These are phyloP conservation scores for Erodium chrysanthum DNA, from an alignment of 441 rosid genomes.

Conservation along the genomic window DNA sequence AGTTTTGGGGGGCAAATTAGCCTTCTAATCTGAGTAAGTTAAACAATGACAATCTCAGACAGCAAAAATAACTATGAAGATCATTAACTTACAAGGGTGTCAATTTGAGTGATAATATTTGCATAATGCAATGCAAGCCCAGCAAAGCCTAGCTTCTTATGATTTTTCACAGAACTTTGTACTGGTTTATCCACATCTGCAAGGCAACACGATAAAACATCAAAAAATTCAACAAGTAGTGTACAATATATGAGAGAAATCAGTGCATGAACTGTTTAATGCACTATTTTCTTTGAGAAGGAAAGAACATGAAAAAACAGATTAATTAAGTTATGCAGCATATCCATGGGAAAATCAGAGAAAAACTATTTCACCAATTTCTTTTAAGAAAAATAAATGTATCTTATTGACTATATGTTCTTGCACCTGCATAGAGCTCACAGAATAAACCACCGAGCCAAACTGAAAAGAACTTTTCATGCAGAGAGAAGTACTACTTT, in stretches of 20 bases:
- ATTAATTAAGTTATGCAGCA: background rate
- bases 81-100: slow-evolving; percentile 68
- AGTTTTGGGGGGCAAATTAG: too few species aligned
- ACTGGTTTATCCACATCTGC: slow-evolving; percentile 56
- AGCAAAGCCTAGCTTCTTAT: slow-evolving; percentile 67
- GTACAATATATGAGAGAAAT: too few species aligned
- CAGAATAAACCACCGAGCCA: background rate
- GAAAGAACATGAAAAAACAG: background rate
- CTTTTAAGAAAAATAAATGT: too few species aligned
- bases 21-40: too few species aligned
- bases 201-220: slow-evolving; percentile 5
- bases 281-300: background rate
- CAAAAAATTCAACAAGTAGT: background rate
- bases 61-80: background rate
- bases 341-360: background rate
- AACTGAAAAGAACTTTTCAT: background rate
- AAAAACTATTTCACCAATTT: background rate
- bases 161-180: slow-evolving; percentile 32
- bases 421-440: background rate
- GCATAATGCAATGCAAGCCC: slow-evolving; percentile 98
- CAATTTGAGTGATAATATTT: slow-evolving; percentile 81
- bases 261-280: background rate
- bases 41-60: too few species aligned
- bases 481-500: background rate
- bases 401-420: background rate